Base-by-base conservation (phyloP, 768 basidiomycete species). In the Heimioporus sp. region DNA sequence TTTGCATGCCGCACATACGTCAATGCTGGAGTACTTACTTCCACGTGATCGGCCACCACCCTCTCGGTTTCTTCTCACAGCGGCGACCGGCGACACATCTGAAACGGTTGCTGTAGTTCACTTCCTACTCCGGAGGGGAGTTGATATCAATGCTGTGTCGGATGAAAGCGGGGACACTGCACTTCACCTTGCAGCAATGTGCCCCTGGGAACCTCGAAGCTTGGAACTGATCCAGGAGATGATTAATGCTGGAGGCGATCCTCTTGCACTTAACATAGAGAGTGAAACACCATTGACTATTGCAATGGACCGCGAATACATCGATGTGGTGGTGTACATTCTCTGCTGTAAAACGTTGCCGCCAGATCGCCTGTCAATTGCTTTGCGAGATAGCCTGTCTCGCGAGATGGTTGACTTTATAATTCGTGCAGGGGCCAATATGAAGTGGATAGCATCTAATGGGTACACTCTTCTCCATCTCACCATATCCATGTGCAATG, bases 41-140 rank as follows among this genome's bases (percentile, higher is more conserved):
- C 36, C 46, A 24, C 35, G 19, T 30, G 19, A 38, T 13, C 21
- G 12, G 15, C 41, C 32, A 10, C 45, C 40, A 1, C 24, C 28
- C 19, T 10, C 5, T 5, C 21, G 2, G 16, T 31, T 37, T 32
- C 46, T 48, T 1, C 10, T 47, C 28, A 7, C 17, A 21, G 51
- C 51, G 7, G 24, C 35, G 7, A 43, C 41, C 1, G 46, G 51
- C 0, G 35, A 52, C 16, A 52, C 46, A 12, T 9, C 36, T 8
- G 46, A 42, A 16, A 47, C 34, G 6, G 31, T 32, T 3, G 12
- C 40, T 19, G 19, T 48, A 12, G 39, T 54, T 17, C 51, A 39
- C 5, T 46, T 51, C 21, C 19, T 60, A 17, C 30, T 60, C 17
- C 5, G 21, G 10, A 46, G 40, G 5, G 58, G 54, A 1, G 49